Base-by-base conservation (phyloP, 139 green algal species). In the Chlorella sp. region DNA sequence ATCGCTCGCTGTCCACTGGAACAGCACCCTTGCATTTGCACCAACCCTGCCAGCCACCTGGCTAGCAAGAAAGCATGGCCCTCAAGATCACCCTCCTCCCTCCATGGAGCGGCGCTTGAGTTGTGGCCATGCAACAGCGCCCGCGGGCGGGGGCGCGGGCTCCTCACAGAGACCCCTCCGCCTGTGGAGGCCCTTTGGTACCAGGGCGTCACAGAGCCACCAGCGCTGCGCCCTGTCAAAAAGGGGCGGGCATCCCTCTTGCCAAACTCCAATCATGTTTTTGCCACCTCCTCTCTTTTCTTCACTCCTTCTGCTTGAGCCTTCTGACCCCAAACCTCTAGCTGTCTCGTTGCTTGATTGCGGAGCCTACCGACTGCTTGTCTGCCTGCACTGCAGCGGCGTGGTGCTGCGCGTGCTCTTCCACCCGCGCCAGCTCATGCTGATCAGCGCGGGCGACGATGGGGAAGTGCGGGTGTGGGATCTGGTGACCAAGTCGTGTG, bases 371-470 rank as follows among this genome's bases (percentile, higher is more conserved):
- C 24, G 37, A 18, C 82, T 57, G n/a, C 82, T 18, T 53, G 24
- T 26, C 19, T 36, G 36, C 36, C 0, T 48, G 61, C 83, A 0
- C 1, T 93, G 92, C 91, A 94, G 90, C 18, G 94, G 92, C 4
- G 90, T 98, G 42, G 94, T 98, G 57, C 88, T 96, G 80, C 77
- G 81, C 30, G 91, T 96, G 81, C 66, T 96, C 39, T 99, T 99
- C 94, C 97, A 99, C 92, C 97, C 96, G 0, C 95, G 96, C 88
- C 89, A 97, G 71, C 91, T 97, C 53, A 93, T 95, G 90, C 91
- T 99, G 28, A 94, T 97, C 88, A 97, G 91, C 30, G 95, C 87
- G 0, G 92, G 93, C 14, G 96, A 98, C 61, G 96, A 98, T 73
- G 91, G 82, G 15, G 84, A 95, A 42, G 94, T 99, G 78, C 92